Conservation (phyloP, 495 filamentous ascomycete species). For the Neurospora sp. region DNA sequence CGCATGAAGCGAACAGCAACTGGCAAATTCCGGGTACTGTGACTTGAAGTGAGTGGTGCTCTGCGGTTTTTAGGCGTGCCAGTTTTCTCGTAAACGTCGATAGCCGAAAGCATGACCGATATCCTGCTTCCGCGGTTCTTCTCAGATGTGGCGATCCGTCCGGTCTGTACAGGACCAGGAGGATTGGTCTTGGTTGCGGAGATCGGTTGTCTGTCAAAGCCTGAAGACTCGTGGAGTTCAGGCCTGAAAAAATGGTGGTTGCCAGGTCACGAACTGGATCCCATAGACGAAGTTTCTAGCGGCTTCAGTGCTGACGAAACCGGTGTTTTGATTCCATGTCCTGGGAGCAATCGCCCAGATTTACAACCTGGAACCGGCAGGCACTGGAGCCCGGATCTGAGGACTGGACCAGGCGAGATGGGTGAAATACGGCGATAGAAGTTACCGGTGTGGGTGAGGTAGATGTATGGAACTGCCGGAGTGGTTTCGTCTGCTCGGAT, state of each 20-base stretch:
- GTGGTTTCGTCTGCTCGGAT: not conserved
- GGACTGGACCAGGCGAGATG: not conserved
- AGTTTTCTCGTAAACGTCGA: not conserved
- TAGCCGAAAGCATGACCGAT: not conserved
- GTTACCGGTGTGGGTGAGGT: not conserved
- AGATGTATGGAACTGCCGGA: not conserved
- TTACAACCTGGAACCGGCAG: not conserved
- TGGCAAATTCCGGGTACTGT: not conserved
- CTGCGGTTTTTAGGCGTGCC: not conserved
- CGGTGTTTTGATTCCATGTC: not conserved
- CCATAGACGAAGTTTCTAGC: not conserved
- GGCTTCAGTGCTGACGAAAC: not conserved
- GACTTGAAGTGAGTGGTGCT: not conserved
- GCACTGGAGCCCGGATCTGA: not conserved
- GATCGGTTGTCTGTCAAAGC: not conserved
- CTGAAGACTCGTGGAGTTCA: not conserved
- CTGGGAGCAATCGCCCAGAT: not conserved
- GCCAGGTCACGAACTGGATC: not conserved
- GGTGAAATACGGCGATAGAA: not conserved
- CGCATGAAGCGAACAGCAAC: not conserved
- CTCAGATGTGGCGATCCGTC: not conserved
- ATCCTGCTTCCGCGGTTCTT: not conserved
- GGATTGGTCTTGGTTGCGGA: not conserved
- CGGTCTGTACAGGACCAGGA: not conserved
- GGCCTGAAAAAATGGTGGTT: not conserved